These are phyloP conservation scores for Lactarius evosmus DNA, from an alignment of 768 basidiomycete genomes.

Conservation along the genomic window DNA sequence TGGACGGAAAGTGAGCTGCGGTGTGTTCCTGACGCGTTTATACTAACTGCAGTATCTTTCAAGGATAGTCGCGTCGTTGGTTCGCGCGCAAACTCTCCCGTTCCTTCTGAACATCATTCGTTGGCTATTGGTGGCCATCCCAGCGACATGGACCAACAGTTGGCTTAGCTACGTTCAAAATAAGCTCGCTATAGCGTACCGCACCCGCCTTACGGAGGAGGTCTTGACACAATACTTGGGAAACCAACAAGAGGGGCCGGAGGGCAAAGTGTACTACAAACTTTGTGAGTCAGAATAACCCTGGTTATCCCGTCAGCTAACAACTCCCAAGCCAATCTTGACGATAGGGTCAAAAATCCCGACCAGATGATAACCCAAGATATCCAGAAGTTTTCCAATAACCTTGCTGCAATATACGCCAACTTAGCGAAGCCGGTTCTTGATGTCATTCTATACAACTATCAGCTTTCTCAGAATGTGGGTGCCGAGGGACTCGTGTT, in stretches of 20 bases:
- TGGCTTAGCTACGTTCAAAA: constrained; percentile 93
- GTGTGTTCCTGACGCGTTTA: constrained; percentile 5
- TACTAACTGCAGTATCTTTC: neutral
- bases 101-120: constrained; percentile 84
- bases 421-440: constrained; percentile 92
- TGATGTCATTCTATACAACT: constrained; percentile 93
- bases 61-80: constrained; percentile 93
- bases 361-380: constrained; percentile 98
- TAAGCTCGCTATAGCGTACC: constrained; percentile 86
- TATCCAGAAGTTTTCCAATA: constrained; percentile 87
- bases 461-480: constrained; percentile 89
- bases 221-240: constrained; percentile 85
- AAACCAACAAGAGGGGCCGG: constrained; percentile 55
- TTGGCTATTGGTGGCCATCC: constrained; percentile 91
- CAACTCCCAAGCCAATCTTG: constrained; percentile 67
- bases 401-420: constrained; percentile 89
- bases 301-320: neutral
- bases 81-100: constrained; percentile 72
- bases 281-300: constrained; percentile 50
- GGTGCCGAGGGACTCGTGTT: constrained; percentile 89
- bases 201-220: constrained; percentile 79
- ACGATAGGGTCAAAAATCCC: constrained; percentile 93
- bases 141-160: constrained; percentile 89
- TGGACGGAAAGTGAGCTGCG: constrained; percentile 74
- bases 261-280: constrained; percentile 92